Conservation (phyloP, 768 basidiomycete species). For the Crucibulum laeve region DNA sequence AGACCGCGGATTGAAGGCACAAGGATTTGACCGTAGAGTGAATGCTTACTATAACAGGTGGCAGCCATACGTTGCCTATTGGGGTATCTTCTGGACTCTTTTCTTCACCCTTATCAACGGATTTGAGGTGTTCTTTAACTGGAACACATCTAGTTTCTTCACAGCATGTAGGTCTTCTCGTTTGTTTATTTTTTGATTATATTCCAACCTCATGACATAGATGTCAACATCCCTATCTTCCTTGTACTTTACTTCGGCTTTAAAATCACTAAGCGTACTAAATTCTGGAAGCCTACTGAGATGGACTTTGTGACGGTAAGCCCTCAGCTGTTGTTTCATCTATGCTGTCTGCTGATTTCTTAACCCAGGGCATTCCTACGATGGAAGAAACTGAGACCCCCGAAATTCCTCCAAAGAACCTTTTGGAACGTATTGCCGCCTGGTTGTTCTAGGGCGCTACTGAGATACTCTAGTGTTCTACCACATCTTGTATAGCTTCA, state of each 20-base stretch:
- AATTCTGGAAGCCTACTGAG: constrained; percentile 51
- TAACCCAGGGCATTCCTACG: constrained; percentile 67
- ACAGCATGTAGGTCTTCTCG: constrained; percentile 30
- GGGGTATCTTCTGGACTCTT: constrained; percentile 63
- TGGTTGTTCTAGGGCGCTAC: constrained; percentile 47
- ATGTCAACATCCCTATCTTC: constrained; percentile 47
- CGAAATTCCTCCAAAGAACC: constrained; percentile 42
- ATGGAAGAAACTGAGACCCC: constrained; percentile 65
- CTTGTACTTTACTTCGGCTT: constrained; percentile 37
- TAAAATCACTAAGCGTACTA: constrained; percentile 35
- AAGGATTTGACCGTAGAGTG: constrained; percentile 50
- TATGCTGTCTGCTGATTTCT: background rate
- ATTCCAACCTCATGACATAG: constrained; percentile 14
- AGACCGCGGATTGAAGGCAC: constrained; percentile 48
- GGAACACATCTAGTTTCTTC: constrained; percentile 47
- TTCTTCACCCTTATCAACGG: constrained; percentile 55
- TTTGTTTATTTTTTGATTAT: background rate
- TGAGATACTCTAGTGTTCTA: too few relatives aligned
- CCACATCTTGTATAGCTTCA: background rate
- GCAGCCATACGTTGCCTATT: constrained; percentile 54
- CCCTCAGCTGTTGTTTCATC: constrained; percentile 5
- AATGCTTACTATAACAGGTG: constrained; percentile 49
- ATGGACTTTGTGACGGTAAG: constrained; percentile 71
- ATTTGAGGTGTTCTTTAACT: constrained; percentile 60
- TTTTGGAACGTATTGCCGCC: constrained; percentile 45